Evolutionary conservation across 164 flowering plant genomes (phyloP), one percentile per base, ranked within the genome.

Genomic region (Brasenia schreberi): DNA sequence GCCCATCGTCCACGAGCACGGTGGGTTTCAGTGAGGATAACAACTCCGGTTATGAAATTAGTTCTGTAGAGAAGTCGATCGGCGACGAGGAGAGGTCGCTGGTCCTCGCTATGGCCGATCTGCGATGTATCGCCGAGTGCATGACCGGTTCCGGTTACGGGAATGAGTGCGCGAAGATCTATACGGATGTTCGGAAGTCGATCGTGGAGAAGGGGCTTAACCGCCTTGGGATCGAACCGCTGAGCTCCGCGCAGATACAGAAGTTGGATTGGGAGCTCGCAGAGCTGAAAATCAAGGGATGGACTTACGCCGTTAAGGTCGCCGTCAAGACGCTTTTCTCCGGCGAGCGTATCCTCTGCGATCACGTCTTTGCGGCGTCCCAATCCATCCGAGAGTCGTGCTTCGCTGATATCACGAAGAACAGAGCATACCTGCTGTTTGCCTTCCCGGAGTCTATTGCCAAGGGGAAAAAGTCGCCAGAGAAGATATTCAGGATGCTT

Each of bases 231-330:
- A 75, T 90, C 61, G 86, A 94, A 75, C 89, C 81, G 67, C 67
- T 86, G 75, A 89, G 95, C 77, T 84, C 87, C 56, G 98, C 89
- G 69, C 97, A 90, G 65, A 90, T 90, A 59, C 65, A 84, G 74
- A 84, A 68, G 68, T 77, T 89, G 90, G 97, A 86, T 56, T 90
- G 96, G 96, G 76, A 65, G 52, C 43, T 18, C 65, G 74, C 86
- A 72, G 76, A 83, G 76, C 70, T 81, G 58, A 81, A 75, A 72
- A 87, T 89, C 65, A 83, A 79, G 81, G 77, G 80, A 68, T 94
- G 98, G 98, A 74, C 77, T 39, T 70, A 87, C 43, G 93, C 85
- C 10, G 77, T 84, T 73, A 90, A 86, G 76, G 64, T 82, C 33
- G 84, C 87, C 65, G 80, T 89, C 49, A 80, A n/a, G n/a, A n/a